These are phyloP conservation scores for Ganoderma leucocontextum DNA, from an alignment of 1,284 basidiomycete species.

Conservation along the genomic window DNA sequence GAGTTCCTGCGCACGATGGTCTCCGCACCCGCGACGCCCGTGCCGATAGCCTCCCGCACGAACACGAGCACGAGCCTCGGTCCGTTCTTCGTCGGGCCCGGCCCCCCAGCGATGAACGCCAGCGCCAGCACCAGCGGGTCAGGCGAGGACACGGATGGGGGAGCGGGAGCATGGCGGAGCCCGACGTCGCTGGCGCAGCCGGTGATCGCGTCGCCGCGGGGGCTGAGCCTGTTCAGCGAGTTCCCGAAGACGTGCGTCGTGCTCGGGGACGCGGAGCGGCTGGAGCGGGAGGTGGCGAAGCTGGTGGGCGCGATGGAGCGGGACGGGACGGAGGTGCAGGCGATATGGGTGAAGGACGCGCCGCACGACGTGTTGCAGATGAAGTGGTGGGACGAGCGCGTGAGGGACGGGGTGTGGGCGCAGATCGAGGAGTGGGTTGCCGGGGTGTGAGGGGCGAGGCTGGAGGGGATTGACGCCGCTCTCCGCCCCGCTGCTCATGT, in stretches of 20 bases:
- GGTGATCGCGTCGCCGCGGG: slow-evolving; percentile 41
- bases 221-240: slow-evolving; percentile 51
- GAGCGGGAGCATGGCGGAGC: slow-evolving; percentile 21
- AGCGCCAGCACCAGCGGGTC: neutral
- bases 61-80: slow-evolving; percentile 1
- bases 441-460: slow-evolving; percentile 24
- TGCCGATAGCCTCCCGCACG: slow-evolving; percentile 25
- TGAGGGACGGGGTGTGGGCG: slow-evolving; percentile 43
- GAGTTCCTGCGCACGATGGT: slow-evolving; percentile 39
- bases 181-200: slow-evolving; percentile 40
- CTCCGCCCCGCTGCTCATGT: too few species aligned
- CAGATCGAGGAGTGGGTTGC: slow-evolving; percentile 43
- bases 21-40: slow-evolving; percentile 36
- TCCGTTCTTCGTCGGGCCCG: slow-evolving; percentile 12
- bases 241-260: slow-evolving; percentile 55
- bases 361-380: slow-evolving; percentile 48
- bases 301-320: slow-evolving; percentile 46
- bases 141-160: neutral
- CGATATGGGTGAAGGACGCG: slow-evolving; percentile 46
- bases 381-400: slow-evolving; percentile 46
- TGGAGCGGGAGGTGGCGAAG: slow-evolving; percentile 46
- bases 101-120: slow-evolving; percentile 17
- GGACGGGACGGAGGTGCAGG: slow-evolving; percentile 44
- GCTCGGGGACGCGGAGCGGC: slow-evolving; percentile 48
- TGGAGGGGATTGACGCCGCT: neutral